Base-by-base conservation (phyloP, 1,139 yeast species). In the Yamadazyma diospyri region DNA sequence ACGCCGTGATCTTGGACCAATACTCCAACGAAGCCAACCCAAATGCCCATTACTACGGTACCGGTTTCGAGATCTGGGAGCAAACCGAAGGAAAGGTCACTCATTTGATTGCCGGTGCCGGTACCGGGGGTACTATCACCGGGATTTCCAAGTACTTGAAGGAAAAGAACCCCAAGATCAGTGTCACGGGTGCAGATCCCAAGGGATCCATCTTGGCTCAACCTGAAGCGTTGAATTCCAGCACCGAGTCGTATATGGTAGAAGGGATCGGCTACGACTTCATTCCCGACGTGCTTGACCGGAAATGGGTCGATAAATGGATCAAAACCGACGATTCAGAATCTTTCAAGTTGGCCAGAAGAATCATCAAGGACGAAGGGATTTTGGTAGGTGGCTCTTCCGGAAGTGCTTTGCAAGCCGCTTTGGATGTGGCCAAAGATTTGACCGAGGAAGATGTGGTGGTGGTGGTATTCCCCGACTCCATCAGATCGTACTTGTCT, bases 201-300 rank as follows among this genome's bases (percentile, higher is more conserved):
- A 71, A 76, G 48, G 95, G 95, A 21, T 86, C 95, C 33, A 84
- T 86, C 48, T 73, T 86, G 49, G 95, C 95, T 17, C 70, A 69
- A 37, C 95, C 95, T 22, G 92, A 78, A 53, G 54, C 78, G n/a
- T 69, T 86, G 50, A 86, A 86, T 60, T 55, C 67, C 26, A 59
- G 78, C 21, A 57, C 67, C 25, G 78, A 74, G 12, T 72, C 78
- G 14, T 86, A 86, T 64, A 76, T 84, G 53, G 95, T 86, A 31
- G 95, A 86, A 64, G 95, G 95, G 59, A 86, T 86, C 50, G 95
- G 95, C 46, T 86, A 86, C 57, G 95, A 86, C 61, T 86, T 86
- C 54, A 69, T 86, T 41, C 95, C 95, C 30, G 85, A 84, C 35
- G 95, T 83, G 16, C 72, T 86, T 53, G 68, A 80, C 54, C 75